Percentiles rank a stretch among this genome's conserved stretches.
Conservation (phyloP, 2,329 filamentous ascomycete genomes). For the Ophiosphaerella narmari region DNA sequence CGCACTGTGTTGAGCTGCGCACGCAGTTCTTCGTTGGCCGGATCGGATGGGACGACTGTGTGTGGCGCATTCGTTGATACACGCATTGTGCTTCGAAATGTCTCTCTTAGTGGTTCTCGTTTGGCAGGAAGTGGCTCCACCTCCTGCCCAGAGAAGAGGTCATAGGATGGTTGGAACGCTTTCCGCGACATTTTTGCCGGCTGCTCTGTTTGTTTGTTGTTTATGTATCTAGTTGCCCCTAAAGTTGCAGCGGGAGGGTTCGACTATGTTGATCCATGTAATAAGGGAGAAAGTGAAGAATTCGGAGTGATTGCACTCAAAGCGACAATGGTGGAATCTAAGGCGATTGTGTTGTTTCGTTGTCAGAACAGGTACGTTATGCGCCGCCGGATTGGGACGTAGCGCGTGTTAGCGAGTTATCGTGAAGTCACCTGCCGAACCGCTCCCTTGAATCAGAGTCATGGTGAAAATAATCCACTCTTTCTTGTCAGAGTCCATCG, state of each 20-base stretch:
- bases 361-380: slow-evolving; percentile 16
- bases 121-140: slow-evolving; percentile 37
- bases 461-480: neutral
- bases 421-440: slow-evolving; percentile 13
- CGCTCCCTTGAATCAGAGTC: neutral
- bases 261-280: neutral
- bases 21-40: slow-evolving; percentile 75
- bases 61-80: slow-evolving; percentile 48
- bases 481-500: neutral
- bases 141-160: slow-evolving; percentile 53
- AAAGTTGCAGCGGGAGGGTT: neutral
- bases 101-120: slow-evolving; percentile 49
- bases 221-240: slow-evolving; percentile 1
- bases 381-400: slow-evolving; percentile 15
- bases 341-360: slow-evolving; percentile 3
- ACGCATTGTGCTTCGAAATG: slow-evolving; percentile 46
- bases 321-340: neutral
- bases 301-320: too few relatives aligned
- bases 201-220: slow-evolving; percentile 26
- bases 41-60: slow-evolving; percentile 46
- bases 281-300: neutral
- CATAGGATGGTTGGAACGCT: slow-evolving; percentile 52
- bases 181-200: slow-evolving; percentile 28
- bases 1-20: slow-evolving; percentile 85
- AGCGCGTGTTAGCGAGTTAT: slow-evolving; percentile 12